phyloP scores from a whole-genome alignment of 2,329 filamentous ascomycete genomes.

The Fusarium brachygibbosum region DNA sequence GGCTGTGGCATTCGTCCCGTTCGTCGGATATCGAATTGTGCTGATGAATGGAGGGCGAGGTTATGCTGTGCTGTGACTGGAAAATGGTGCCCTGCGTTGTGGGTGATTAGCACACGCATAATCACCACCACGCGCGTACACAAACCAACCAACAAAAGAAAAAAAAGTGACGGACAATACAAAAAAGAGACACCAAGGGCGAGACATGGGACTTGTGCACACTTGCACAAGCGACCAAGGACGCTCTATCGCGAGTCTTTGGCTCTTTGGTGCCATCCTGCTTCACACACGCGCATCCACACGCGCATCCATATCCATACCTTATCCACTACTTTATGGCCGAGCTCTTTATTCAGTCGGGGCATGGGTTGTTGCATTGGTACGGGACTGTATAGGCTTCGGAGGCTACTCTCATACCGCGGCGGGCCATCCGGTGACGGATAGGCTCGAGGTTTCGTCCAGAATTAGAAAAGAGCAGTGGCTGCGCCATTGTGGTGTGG shows the following conservation, averaged over 20 bases:
- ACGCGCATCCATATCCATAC: conserved; percentile 39
- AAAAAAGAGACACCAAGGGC: conserved; percentile 26
- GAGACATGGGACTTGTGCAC: conserved; percentile 41
- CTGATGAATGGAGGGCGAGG: conserved; percentile 9
- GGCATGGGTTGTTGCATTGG: conserved; percentile 47
- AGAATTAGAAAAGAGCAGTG: conserved; percentile 55
- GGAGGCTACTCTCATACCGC: conserved; percentile 47
- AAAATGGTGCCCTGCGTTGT: conserved; percentile 10
- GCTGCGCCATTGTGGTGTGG: conserved; percentile 54
- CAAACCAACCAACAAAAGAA: conserved; percentile 25
- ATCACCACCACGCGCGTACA: conserved; percentile 39
- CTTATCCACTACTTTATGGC: conserved; percentile 47
- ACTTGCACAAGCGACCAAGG: conserved; percentile 41
- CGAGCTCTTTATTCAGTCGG: conserved; percentile 50
- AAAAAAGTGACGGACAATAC: conserved; percentile 26
- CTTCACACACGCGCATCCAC: conserved; percentile 34
- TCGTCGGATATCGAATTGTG: conserved; percentile 23
- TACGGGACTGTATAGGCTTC: conserved; percentile 41
- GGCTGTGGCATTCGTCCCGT: conserved; percentile 39
- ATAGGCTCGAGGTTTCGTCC: conserved; percentile 46
- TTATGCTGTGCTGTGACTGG: conserved; percentile 21
- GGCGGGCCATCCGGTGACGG: conserved; percentile 50
- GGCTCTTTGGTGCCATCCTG: conserved; percentile 31
- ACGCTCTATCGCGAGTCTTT: conserved; percentile 30
- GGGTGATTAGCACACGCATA: conserved; percentile 30